Percentiles rank a stretch among this genome's conserved stretches.
Conservation (phyloP, 441 rosid species). For the Gossypium davidsonii region DNA sequence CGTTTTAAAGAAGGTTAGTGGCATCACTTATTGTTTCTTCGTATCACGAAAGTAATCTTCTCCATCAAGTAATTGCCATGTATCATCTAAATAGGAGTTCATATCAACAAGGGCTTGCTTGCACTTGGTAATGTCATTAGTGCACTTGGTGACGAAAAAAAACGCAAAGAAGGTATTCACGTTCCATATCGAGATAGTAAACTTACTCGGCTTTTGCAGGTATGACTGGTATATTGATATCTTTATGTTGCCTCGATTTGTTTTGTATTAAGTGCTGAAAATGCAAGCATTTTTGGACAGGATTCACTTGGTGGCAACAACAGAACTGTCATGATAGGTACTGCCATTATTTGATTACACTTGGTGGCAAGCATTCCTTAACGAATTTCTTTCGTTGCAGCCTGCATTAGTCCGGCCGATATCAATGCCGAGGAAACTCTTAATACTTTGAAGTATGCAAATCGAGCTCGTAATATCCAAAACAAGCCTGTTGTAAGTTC, state of each 20-base stretch:
- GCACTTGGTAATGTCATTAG: constrained; percentile 99
- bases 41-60: constrained; percentile 14
- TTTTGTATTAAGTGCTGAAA: constrained; percentile 1
- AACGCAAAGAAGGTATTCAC: constrained; percentile 87
- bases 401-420: constrained; percentile 99
- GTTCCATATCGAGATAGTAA: constrained; percentile 98
- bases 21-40: constrained; percentile 8
- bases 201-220: constrained; percentile 97
- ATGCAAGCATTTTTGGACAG: constrained; percentile 37
- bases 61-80: constrained; percentile 16
- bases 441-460: constrained; percentile 90
- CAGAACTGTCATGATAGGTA: constrained; percentile 98
- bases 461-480: constrained; percentile 95
- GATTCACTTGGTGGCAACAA: constrained; percentile 99
- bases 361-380: background rate
- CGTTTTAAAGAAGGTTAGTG: constrained; percentile 92
- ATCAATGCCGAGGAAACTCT: constrained; percentile 99
- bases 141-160: constrained; percentile 97
- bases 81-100: constrained; percentile 60
- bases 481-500: constrained; percentile 94
- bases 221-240: constrained; percentile 11
- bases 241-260: background rate
- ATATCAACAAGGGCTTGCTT: constrained; percentile 95
- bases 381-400: constrained; percentile 31
- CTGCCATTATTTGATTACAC: constrained; percentile 7